Percentiles rank a stretch among this genome's conserved stretches.
These are phyloP conservation scores for Blumeria graminis DNA, from an alignment of 2,329 filamentous ascomycete species.

Conservation along the genomic window DNA sequence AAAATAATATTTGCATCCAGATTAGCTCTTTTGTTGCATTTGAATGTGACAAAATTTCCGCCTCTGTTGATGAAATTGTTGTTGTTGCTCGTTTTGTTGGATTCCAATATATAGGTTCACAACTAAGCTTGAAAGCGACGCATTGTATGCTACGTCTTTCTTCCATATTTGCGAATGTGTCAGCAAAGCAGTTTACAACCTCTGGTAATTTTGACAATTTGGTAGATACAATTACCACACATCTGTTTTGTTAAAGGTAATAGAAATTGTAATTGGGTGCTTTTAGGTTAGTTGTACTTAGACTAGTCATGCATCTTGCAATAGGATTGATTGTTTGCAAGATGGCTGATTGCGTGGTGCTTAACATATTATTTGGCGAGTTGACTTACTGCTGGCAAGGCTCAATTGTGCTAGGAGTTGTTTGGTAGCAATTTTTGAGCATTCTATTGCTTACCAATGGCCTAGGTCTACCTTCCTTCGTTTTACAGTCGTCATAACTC, in stretches of 20 bases:
- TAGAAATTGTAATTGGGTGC: background rate
- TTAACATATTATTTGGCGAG: background rate
- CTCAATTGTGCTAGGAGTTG: background rate
- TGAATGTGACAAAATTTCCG: background rate
- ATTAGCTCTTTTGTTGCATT: background rate
- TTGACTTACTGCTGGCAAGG: background rate
- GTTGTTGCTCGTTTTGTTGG: background rate
- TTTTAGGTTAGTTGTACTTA: background rate
- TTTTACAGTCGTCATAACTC: background rate
- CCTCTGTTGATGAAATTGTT: background rate
- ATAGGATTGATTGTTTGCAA: background rate
- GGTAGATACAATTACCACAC: background rate
- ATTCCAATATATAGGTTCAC: background rate
- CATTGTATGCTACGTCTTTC: background rate
- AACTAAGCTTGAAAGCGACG: background rate
- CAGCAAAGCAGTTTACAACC: background rate
- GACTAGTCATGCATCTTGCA: background rate
- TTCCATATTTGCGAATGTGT: background rate
- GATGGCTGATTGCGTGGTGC: background rate
- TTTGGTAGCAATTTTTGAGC: background rate
- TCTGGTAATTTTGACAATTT: background rate
- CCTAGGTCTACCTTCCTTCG: background rate
- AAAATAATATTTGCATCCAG: background rate
- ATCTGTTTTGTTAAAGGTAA: background rate
- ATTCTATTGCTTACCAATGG: background rate